phyloP scores from a whole-genome alignment of 352 stramenopile genomes.

The Globisporangium paroecandrum region DNA sequence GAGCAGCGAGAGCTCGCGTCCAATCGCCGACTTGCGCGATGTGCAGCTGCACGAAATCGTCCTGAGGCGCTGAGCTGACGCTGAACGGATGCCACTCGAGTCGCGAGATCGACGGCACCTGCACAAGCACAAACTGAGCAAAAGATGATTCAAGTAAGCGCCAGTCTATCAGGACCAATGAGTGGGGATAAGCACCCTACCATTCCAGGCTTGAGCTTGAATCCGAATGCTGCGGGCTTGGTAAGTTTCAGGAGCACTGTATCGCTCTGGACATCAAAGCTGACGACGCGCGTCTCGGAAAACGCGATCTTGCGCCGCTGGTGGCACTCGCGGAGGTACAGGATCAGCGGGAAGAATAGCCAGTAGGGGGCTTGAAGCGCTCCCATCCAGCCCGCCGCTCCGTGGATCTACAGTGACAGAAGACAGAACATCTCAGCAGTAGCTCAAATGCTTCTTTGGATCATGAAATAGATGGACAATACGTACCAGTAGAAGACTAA shows the following conservation, averaged over 20 bases:
- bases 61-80: slow-evolving; percentile 45
- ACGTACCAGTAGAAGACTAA: slow-evolving; percentile 28
- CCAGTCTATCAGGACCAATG: neutral
- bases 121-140: slow-evolving; percentile 59
- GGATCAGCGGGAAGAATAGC: slow-evolving; percentile 22
- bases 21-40: slow-evolving; percentile 45
- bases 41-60: slow-evolving; percentile 38
- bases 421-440: neutral
- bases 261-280: slow-evolving; percentile 9
- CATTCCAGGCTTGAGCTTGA: slow-evolving; percentile 32
- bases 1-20: slow-evolving; percentile 25
- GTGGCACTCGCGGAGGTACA: slow-evolving; percentile 31
- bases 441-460: neutral
- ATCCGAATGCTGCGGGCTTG: slow-evolving; percentile 26
- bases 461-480: neutral
- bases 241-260: slow-evolving; percentile 30
- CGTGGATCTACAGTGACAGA: slow-evolving; percentile 32
- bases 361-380: slow-evolving; percentile 31
- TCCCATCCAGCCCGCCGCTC: slow-evolving; percentile 31
- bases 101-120: slow-evolving; percentile 44
- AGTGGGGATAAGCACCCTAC: slow-evolving; percentile 13
- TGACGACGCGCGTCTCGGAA: slow-evolving; percentile 22
- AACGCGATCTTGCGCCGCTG: slow-evolving; percentile 20
- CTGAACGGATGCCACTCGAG: slow-evolving; percentile 84
- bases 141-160: neutral